phyloP scores from a whole-genome alignment of 1,284 basidiomycete genomes.

The Rhodotorula sp. region DNA sequence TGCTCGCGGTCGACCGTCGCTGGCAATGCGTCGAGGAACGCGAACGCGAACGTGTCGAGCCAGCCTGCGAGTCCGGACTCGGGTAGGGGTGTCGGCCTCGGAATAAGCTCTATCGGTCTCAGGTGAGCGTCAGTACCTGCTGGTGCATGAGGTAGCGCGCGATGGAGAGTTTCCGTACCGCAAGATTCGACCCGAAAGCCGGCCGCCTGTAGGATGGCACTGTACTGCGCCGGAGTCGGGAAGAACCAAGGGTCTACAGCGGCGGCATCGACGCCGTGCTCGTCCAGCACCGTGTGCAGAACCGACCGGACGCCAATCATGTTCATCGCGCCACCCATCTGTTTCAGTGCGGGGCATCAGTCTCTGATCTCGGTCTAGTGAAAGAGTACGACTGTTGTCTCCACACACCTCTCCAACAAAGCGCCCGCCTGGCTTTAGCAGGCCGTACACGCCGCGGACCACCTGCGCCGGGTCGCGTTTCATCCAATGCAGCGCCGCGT shows the following conservation, averaged over 20 bases:
- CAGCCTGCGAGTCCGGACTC: slow-evolving; percentile 62
- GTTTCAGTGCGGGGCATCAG: neutral
- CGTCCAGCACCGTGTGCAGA: slow-evolving; percentile 59
- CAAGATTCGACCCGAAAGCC: slow-evolving; percentile 32
- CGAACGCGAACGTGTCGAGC: slow-evolving; percentile 66
- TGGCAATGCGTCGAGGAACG: slow-evolving; percentile 59
- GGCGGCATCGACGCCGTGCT: slow-evolving; percentile 61
- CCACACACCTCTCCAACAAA: slow-evolving; percentile 60
- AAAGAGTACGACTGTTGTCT: neutral
- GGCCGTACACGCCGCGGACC: slow-evolving; percentile 58
- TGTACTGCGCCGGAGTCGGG: slow-evolving; percentile 67
- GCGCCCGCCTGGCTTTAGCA: slow-evolving; percentile 67
- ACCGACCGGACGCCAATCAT: slow-evolving; percentile 63
- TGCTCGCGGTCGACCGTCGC: slow-evolving; percentile 58
- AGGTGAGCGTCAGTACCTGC: neutral
- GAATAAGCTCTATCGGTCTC: slow-evolving; percentile 53
- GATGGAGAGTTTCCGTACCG: slow-evolving; percentile 9
- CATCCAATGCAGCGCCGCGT: slow-evolving; percentile 80
- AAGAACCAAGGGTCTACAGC: slow-evolving; percentile 77
- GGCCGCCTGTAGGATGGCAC: slow-evolving; percentile 47
- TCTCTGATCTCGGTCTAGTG: neutral
- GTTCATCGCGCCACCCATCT: slow-evolving; percentile 72
- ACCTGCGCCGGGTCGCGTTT: slow-evolving; percentile 68
- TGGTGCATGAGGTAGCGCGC: too few relatives aligned
- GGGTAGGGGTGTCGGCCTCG: slow-evolving; percentile 66